phyloP scores from a whole-genome alignment of 306 rosid species.

The Cicer arietinum region DNA sequence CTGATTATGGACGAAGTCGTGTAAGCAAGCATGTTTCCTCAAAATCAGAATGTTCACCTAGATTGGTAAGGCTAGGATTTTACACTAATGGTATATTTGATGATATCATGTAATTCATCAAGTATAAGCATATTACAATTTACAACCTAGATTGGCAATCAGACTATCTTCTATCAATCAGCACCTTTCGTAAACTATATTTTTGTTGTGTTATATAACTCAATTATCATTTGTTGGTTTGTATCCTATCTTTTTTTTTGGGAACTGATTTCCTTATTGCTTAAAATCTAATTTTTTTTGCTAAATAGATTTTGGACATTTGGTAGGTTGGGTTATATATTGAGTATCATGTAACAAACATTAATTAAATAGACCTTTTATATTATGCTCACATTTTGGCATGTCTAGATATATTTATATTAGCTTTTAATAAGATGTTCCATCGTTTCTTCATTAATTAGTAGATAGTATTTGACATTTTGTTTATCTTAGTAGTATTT shows the following conservation, averaged over 20 bases:
- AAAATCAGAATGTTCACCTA: background rate
- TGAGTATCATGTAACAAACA: background rate
- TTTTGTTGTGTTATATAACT: conserved; percentile 1
- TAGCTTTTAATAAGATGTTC: background rate
- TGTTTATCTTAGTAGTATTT: conserved; percentile 30
- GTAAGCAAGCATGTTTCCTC: conserved; percentile 20
- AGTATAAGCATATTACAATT: background rate
- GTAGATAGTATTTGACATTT: background rate
- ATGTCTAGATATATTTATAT: background rate
- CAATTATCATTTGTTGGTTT: background rate
- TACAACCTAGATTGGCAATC: conserved; percentile 19
- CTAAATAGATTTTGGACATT: conserved; percentile 2
- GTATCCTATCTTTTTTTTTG: background rate
- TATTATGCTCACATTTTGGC: conserved; percentile 4
- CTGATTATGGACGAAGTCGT: conserved; percentile 12
- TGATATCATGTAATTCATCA: background rate
- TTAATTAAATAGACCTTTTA: background rate
- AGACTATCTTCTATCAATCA: background rate
- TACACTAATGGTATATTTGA: conserved; percentile 6
- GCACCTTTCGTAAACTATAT: background rate
- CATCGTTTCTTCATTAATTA: background rate
- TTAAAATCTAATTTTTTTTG: background rate
- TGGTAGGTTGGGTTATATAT: background rate
- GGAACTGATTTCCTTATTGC: background rate
- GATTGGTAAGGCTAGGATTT: conserved; percentile 32